Conservation (phyloP, 2,329 filamentous ascomycete species). For the Oidium heveae region DNA sequence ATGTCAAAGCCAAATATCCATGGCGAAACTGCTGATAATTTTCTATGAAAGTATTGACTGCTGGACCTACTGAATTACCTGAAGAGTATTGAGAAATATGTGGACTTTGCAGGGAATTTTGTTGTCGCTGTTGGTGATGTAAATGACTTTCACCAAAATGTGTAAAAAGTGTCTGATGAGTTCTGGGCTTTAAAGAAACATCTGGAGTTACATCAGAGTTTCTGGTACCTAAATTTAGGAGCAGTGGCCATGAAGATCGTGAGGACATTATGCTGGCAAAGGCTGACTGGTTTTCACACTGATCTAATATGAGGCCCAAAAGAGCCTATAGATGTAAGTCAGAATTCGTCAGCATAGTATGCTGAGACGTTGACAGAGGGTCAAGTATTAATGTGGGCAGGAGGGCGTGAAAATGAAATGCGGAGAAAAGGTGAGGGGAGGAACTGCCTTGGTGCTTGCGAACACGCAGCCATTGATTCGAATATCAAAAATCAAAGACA, state of each 20-base stretch:
- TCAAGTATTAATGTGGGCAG: too few species aligned
- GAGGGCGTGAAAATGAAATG: too few species aligned
- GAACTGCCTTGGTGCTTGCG: too few species aligned
- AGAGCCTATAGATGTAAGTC: constrained; percentile 38
- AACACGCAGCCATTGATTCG: too few species aligned
- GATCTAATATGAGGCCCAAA: constrained; percentile 32
- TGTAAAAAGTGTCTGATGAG: constrained; percentile 14
- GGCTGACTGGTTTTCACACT: constrained; percentile 27
- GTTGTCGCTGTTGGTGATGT: neutral
- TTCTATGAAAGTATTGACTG: constrained; percentile 11
- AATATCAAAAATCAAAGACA: too few species aligned
- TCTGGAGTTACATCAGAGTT: constrained; percentile 11
- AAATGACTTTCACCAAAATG: constrained; percentile 17
- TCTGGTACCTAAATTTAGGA: constrained; percentile 13
- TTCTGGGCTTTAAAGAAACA: constrained; percentile 18
- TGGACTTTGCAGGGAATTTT: constrained; percentile 10
- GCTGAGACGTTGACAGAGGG: too few species aligned
- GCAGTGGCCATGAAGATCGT: constrained; percentile 14
- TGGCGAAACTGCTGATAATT: constrained; percentile 13
- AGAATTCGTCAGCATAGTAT: constrained; percentile 24
- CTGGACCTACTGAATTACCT: constrained; percentile 13
- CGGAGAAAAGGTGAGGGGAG: too few species aligned
- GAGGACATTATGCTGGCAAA: constrained; percentile 19
- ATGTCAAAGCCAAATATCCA: constrained; percentile 19
- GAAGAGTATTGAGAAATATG: constrained; percentile 14